Evolutionary conservation across 192 early-diverging fungal species (phyloP).

Genomic region (Coemansia sp.): DNA sequence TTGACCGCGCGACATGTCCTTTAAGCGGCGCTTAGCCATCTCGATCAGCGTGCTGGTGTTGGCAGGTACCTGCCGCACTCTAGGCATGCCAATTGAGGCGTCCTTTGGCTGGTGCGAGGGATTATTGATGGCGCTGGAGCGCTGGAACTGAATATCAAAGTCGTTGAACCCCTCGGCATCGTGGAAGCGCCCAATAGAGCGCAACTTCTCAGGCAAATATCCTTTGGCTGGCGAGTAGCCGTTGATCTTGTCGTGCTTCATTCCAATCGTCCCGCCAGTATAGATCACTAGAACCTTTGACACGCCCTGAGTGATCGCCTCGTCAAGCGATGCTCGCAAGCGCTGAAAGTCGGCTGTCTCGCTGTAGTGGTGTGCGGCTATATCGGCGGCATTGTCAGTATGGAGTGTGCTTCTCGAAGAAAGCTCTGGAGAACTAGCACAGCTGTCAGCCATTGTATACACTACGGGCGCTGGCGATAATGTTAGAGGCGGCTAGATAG

Average conservation of each 20-base stretch:
- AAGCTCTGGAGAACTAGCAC: slow-evolving; percentile 6
- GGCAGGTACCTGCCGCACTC: slow-evolving; percentile 6
- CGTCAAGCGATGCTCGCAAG: slow-evolving; percentile 57
- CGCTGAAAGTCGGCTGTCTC: slow-evolving; percentile 58
- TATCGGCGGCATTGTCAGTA: slow-evolving; percentile 16
- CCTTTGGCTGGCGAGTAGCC: slow-evolving; percentile 80
- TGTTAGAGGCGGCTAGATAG: no score
- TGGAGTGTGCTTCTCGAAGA: background rate
- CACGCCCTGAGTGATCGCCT: slow-evolving; percentile 70
- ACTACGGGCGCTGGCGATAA: background rate
- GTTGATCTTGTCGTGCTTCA: slow-evolving; percentile 70
- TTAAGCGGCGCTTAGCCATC: slow-evolving; percentile 34
- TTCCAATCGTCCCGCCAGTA: slow-evolving; percentile 95
- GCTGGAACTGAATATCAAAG: slow-evolving; percentile 55
- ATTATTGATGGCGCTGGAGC: slow-evolving; percentile 22
- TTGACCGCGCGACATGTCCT: slow-evolving; percentile 37
- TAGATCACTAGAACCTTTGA: slow-evolving; percentile 88
- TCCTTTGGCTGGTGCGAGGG: slow-evolving; percentile 3
- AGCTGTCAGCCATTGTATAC: slow-evolving; percentile 1
- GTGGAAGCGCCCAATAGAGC: slow-evolving; percentile 80
- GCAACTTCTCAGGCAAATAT: slow-evolving; percentile 78
- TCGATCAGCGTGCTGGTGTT: slow-evolving; percentile 34
- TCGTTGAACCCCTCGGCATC: slow-evolving; percentile 59
- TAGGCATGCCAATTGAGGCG: slow-evolving; percentile 6
- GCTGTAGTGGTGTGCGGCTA: slow-evolving; percentile 50